Conservation (phyloP, 148 eudicot species). For the Arctostaphylos glauca region DNA sequence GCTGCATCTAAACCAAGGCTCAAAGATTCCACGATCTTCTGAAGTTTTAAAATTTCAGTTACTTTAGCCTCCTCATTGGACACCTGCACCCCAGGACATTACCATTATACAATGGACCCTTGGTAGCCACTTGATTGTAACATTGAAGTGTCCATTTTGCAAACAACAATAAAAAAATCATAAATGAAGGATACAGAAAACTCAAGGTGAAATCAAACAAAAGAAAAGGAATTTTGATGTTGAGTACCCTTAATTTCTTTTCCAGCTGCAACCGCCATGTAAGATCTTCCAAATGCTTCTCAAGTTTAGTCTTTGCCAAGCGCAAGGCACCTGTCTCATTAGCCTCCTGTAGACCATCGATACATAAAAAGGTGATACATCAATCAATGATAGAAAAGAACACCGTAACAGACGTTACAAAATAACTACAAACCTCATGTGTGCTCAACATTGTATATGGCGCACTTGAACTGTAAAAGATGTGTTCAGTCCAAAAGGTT, state of each 20-base stretch:
- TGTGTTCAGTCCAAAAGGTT: neutral
- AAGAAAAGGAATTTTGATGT: neutral
- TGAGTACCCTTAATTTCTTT: constrained; percentile 77
- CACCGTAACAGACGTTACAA: neutral
- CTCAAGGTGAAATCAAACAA: neutral
- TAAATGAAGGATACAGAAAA: neutral
- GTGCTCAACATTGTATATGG: neutral
- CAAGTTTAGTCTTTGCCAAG: constrained; percentile 84
- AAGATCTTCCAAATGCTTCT: constrained; percentile 92
- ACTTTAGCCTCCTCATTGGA: constrained; percentile 77
- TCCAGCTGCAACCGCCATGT: constrained; percentile 87
- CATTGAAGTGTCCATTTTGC: neutral
- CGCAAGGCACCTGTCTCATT: constrained; percentile 99
- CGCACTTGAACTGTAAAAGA: neutral
- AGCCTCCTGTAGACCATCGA: constrained; percentile 61
- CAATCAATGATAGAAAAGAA: neutral
- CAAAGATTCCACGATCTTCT: constrained; percentile 55
- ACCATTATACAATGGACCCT: neutral
- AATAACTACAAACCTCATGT: neutral
- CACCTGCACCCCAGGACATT: constrained; percentile 46
- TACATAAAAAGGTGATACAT: neutral
- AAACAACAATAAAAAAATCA: neutral
- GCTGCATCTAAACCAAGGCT: constrained; percentile 72
- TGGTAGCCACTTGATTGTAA: neutral
- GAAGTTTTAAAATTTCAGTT: constrained; percentile 71